A percentile compares a stretch with the other conserved stretches of the same genome.
Evolutionary conservation across 2,329 filamentous ascomycete species (phyloP).

Genomic region (Cadophora luteo-olivacea): DNA sequence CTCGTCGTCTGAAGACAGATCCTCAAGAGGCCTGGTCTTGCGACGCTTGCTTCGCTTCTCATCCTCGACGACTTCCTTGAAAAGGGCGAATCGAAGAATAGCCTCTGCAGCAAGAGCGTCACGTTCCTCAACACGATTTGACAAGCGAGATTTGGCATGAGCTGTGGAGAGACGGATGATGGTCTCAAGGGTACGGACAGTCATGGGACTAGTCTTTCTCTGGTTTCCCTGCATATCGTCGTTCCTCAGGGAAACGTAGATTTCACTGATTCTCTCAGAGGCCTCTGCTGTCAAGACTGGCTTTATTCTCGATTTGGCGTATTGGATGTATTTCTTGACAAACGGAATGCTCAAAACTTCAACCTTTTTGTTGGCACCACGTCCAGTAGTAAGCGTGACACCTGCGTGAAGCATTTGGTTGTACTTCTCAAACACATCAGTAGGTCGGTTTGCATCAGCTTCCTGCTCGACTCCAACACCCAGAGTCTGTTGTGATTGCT

Average conservation of each 20-base stretch:
- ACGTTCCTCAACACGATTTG: slow-evolving; percentile 84
- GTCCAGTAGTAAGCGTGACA: slow-evolving; percentile 76
- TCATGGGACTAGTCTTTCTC: slow-evolving; percentile 91
- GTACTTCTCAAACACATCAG: slow-evolving; percentile 94
- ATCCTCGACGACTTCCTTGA: slow-evolving; percentile 88
- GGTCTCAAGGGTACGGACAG: slow-evolving; percentile 94
- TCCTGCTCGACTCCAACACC: slow-evolving; percentile 86
- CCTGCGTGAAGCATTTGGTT: slow-evolving; percentile 95
- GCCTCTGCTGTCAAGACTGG: slow-evolving; percentile 90
- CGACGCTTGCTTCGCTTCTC: slow-evolving; percentile 85
- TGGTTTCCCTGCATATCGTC: slow-evolving; percentile 96
- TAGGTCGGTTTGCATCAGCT: slow-evolving; percentile 73
- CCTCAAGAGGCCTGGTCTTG: slow-evolving; percentile 66
- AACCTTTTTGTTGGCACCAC: slow-evolving; percentile 76
- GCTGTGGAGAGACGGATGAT: slow-evolving; percentile 97
- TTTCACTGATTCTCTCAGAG: slow-evolving; percentile 87
- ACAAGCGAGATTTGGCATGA: slow-evolving; percentile 91
- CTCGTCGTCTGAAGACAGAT: slow-evolving; percentile 66
- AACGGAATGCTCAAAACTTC: slow-evolving; percentile 96
- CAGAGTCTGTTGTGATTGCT: slow-evolving; percentile 82
- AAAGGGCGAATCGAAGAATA: slow-evolving; percentile 91
- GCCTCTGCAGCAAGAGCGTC: slow-evolving; percentile 88
- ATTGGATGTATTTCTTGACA: slow-evolving; percentile 99
- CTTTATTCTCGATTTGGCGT: slow-evolving; percentile 91
- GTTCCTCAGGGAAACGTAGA: slow-evolving; percentile 92